A percentile compares a stretch with the other conserved stretches of the same genome.
Evolutionary conservation across 192 early-diverging fungal species (phyloP).

Genomic region (Lobosporangium transversale): DNA sequence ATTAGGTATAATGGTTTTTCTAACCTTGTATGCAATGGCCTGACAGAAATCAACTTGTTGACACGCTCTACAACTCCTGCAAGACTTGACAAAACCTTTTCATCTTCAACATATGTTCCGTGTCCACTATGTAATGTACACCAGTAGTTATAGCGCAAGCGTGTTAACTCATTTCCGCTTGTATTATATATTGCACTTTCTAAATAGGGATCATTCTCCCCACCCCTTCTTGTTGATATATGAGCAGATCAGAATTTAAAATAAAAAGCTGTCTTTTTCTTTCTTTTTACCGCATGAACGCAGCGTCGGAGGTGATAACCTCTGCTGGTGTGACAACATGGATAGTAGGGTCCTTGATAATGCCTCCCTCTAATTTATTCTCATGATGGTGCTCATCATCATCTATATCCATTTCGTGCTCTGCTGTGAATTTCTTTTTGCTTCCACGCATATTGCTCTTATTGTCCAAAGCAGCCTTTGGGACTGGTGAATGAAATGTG

Average conservation of each 20-base stretch:
- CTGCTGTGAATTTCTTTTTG: too few species aligned
- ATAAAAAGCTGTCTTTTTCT: too few species aligned
- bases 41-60: conserved; percentile 95
- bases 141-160: neutral
- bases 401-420: conserved; percentile 56
- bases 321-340: conserved; percentile 84
- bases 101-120: conserved; percentile 84
- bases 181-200: neutral
- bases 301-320: conserved; percentile 73
- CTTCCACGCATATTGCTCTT: conserved; percentile 8
- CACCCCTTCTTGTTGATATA: too few species aligned
- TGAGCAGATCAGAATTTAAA: too few species aligned
- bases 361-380: neutral
- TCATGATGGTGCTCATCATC: conserved; percentile 18
- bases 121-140: conserved; percentile 70
- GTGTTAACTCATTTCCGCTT: neutral
- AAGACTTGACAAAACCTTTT: conserved; percentile 81
- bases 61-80: conserved; percentile 93
- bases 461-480: conserved; percentile 7
- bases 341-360: conserved; percentile 11
- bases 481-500: conserved; percentile 33
- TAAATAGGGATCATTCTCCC: too few species aligned
- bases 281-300: conserved; percentile 73
- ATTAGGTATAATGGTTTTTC: neutral
- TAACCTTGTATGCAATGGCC: conserved; percentile 84